Evolutionary conservation across 2,329 filamentous ascomycete species (phyloP).

Genomic region (Colletotrichum somersetense): DNA sequence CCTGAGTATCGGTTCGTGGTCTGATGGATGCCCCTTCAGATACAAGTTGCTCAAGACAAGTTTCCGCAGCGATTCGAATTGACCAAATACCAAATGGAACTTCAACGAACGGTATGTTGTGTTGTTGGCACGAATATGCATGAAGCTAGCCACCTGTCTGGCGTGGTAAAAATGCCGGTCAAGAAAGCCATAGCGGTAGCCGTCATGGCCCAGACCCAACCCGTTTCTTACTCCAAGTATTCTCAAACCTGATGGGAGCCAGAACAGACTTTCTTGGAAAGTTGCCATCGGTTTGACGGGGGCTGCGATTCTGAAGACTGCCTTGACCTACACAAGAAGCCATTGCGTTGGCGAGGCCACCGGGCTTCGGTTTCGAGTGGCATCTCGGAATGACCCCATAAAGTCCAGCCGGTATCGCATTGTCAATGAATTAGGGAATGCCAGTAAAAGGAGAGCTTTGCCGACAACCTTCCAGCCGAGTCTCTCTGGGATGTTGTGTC

Average conservation of each 20-base stretch:
- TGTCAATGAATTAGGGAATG: neutral
- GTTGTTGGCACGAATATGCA: neutral
- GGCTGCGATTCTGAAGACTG: too few species aligned
- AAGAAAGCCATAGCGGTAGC: neutral
- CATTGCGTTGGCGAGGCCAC: neutral
- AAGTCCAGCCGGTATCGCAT: too few species aligned
- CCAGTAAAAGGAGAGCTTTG: neutral
- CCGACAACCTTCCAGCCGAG: neutral
- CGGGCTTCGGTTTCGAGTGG: too few species aligned
- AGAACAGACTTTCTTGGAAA: neutral
- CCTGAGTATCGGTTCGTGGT: too few species aligned
- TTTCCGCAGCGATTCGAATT: too few species aligned
- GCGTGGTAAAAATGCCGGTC: neutral
- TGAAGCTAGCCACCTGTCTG: neutral
- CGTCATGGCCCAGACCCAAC: too few species aligned
- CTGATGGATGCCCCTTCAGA: too few species aligned
- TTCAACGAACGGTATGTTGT: neutral
- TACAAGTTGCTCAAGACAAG: too few species aligned
- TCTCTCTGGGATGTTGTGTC: too few species aligned
- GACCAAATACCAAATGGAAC: neutral
- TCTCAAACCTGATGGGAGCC: neutral
- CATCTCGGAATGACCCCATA: too few species aligned
- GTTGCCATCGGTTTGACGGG: neutral
- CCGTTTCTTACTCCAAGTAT: neutral
- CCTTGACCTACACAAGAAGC: too few species aligned